Percentiles rank a stretch among this genome's conserved stretches.
Conservation (phyloP, 352 stramenopile species). For the Phytophthora rubi region DNA sequence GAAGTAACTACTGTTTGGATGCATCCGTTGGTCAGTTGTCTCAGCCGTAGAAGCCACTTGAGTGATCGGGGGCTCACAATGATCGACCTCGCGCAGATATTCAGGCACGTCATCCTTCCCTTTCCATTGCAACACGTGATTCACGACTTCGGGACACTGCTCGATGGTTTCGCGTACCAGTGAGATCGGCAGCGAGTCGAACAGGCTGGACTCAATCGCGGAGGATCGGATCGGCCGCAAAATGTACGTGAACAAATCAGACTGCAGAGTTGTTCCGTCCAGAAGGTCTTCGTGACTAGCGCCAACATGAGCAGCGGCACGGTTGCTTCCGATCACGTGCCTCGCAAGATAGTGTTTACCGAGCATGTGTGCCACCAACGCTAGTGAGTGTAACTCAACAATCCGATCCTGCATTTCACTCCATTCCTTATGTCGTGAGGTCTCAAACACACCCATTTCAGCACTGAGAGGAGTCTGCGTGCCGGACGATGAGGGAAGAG, state of each 20-base stretch:
- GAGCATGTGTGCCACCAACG: conserved; percentile 64
- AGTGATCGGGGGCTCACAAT: conserved; percentile 9
- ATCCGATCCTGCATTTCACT: conserved; percentile 62
- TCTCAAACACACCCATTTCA: conserved; percentile 47
- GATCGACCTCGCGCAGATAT: conserved; percentile 47
- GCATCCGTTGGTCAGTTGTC: not conserved
- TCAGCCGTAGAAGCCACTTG: not conserved
- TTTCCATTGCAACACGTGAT: conserved; percentile 83
- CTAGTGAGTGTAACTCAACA: conserved; percentile 59
- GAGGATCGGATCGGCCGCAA: conserved; percentile 78
- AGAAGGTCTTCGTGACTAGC: conserved; percentile 47
- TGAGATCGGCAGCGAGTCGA: conserved; percentile 77
- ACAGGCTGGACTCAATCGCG: conserved; percentile 79
- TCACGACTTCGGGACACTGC: conserved; percentile 78
- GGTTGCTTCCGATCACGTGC: conserved; percentile 10
- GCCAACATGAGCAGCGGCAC: not conserved
- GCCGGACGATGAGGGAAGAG: conserved; percentile 18
- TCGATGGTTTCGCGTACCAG: conserved; percentile 79
- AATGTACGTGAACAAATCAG: conserved; percentile 84
- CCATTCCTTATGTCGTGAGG: conserved; percentile 56
- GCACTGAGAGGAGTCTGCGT: not conserved
- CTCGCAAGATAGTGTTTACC: conserved; percentile 60
- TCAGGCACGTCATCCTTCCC: conserved; percentile 63
- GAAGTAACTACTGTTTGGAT: conserved; percentile 36
- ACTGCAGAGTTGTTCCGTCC: conserved; percentile 47